These are phyloP conservation scores for Heliamphora pulchella DNA, from an alignment of 179 eudicot species.

Conservation along the genomic window DNA sequence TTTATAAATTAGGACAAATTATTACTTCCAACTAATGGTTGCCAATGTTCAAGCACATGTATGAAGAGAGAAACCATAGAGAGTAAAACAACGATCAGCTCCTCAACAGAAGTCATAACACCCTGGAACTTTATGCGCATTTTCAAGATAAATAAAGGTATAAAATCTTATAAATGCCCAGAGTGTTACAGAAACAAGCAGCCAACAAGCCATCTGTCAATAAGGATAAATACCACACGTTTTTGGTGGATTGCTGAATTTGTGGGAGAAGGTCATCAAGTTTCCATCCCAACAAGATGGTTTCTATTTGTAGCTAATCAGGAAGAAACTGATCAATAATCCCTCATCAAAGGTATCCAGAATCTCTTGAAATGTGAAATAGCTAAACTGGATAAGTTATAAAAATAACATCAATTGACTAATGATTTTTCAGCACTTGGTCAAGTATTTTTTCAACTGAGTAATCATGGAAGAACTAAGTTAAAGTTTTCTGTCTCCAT, in stretches of 20 bases:
- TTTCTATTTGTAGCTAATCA: neutral
- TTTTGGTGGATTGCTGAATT: neutral
- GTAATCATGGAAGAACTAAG: neutral
- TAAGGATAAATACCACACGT: neutral
- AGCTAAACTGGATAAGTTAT: neutral
- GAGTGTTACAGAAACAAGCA: neutral
- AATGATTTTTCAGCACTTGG: neutral
- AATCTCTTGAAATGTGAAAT: constrained; percentile 8
- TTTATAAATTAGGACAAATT: neutral
- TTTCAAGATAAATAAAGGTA: neutral
- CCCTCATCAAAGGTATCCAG: neutral
- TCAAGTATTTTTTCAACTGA: neutral
- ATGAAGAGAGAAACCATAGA: neutral
- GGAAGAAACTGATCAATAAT: neutral
- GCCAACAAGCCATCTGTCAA: neutral
- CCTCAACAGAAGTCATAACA: neutral
- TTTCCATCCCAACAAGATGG: neutral
- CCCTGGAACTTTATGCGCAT: neutral
- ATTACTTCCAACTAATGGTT: neutral
- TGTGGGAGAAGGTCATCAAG: neutral
- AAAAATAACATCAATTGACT: neutral
- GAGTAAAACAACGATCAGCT: neutral
- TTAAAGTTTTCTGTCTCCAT: neutral
- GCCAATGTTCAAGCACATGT: neutral
- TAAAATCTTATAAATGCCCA: neutral